Conservation (phyloP, 441 rosid genomes). For the Oxalis stricta region DNA sequence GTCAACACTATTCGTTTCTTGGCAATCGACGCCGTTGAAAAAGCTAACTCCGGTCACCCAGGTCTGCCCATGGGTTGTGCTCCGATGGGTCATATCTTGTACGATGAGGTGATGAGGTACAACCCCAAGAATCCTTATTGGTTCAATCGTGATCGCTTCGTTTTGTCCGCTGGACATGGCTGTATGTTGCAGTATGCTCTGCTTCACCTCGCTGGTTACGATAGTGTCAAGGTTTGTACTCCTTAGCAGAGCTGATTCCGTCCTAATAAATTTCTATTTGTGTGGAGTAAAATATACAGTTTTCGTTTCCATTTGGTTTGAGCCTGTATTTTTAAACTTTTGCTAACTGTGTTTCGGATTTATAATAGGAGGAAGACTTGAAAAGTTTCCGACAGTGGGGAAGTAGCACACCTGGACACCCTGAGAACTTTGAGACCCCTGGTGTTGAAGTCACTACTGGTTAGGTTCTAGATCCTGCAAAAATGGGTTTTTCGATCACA, state of each 20-base stretch:
- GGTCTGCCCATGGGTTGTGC: constrained; percentile 99
- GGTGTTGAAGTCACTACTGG: constrained; percentile 99
- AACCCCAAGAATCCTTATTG: constrained; percentile 96
- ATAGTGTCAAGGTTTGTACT: constrained; percentile 57
- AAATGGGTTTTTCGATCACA: background rate
- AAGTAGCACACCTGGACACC: constrained; percentile 97
- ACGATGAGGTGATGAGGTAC: constrained; percentile 90
- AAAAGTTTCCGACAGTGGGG: constrained; percentile 88
- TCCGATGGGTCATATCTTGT: constrained; percentile 89
- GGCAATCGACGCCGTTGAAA: constrained; percentile 92
- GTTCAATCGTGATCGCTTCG: constrained; percentile 96
- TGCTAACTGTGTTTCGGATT: no score
- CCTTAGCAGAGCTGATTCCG: background rate
- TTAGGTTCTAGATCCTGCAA: constrained; percentile 15
- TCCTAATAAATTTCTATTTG: background rate
- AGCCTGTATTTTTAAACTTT: no score
- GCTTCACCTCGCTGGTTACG: constrained; percentile 96
- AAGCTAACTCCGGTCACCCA: constrained; percentile 98
- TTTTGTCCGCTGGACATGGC: constrained; percentile 96
- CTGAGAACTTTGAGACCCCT: constrained; percentile 97
- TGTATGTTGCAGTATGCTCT: constrained; percentile 96
- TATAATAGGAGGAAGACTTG: constrained; percentile 79
- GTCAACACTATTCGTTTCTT: constrained; percentile 80
- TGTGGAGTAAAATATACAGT: no score
- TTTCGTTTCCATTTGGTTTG: no score